phyloP scores from a whole-genome alignment of 1,284 basidiomycete species.

The Dichomitus squalens region DNA sequence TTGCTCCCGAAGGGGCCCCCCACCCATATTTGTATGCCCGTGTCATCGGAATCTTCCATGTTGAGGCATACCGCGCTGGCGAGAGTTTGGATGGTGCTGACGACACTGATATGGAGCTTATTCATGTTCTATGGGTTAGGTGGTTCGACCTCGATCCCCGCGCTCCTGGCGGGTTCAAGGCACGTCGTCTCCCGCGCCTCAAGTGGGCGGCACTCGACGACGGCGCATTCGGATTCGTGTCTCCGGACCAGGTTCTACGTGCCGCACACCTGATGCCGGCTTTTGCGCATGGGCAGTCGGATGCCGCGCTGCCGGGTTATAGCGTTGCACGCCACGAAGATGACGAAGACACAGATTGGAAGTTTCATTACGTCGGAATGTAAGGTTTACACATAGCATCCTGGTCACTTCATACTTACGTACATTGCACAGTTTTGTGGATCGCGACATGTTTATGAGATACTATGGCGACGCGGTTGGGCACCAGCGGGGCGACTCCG shows the following conservation, averaged over 20 bases:
- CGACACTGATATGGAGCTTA: background rate
- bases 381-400: no score
- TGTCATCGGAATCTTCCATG: background rate
- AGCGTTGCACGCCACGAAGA: background rate
- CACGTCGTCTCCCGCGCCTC: background rate
- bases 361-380: constrained; percentile 6
- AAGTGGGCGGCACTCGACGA: background rate
- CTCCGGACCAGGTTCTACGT: constrained; percentile 6
- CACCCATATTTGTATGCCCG: background rate
- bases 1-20: constrained; percentile 2
- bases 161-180: background rate
- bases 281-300: background rate
- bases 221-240: constrained; percentile 1
- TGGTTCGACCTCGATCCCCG: constrained; percentile 14
- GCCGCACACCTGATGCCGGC: constrained; percentile 5
- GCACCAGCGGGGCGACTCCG: background rate
- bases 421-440: background rate
- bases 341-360: background rate
- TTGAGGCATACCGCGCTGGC: background rate
- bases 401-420: no score
- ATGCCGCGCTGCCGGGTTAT: background rate
- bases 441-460: constrained; percentile 1
- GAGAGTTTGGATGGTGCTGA: background rate
- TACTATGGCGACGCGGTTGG: background rate
- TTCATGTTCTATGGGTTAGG: constrained; percentile 18